Base-by-base conservation (phyloP, 2,329 filamentous ascomycete species). In the Rhinocladiella mackenziei region DNA sequence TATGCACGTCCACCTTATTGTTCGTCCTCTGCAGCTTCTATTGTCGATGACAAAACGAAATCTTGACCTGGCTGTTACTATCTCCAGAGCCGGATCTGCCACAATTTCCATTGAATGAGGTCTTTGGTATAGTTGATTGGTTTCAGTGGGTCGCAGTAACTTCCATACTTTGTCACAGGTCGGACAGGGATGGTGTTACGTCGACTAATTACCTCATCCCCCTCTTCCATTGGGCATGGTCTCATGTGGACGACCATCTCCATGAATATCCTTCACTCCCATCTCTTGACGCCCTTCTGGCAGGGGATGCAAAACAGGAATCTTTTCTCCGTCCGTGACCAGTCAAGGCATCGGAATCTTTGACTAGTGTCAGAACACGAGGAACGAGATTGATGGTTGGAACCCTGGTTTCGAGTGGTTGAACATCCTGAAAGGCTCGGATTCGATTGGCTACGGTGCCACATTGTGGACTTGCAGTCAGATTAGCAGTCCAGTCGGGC, bases 391-490 rank as follows among this genome's bases (percentile, higher is more conserved):
- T 20, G 28, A 45, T 39, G 4, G 39, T 32, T 13, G 43, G 43
- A 19, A 43, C 40, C 23, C 23, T 34, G 19, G 37, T 26, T 23
- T 50, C 37, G 30, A 34, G 39, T 14, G 33, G 37, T 37, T 43
- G 45, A 11, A 33, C 41, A 23, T 45, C 45, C 35, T 58, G 56
- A 15, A 58, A 56, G 11, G 46, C 53, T 39, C 49, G 54, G 26
- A 57, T 47, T n/a, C 55, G 50, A 22, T 45, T 48, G 26, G 55
- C 50, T 8, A 57, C 56, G 20, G 51, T 56, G 38, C 54, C 53
- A 46, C 34, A 31, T 34, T 45, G 52, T 28, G 41, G 39, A 34
- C 46, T 54, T 26, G 17, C 6, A n/a, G 19, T 25, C 25, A 15
- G 5, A 29, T 47, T 33, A 50, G 45, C 33, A 33, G 14, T 18